Evolutionary conservation across 2,329 filamentous ascomycete species (phyloP), one percentile per base, ranked within the genome.

Genomic region (Ophiosphaerella herpotricha): DNA sequence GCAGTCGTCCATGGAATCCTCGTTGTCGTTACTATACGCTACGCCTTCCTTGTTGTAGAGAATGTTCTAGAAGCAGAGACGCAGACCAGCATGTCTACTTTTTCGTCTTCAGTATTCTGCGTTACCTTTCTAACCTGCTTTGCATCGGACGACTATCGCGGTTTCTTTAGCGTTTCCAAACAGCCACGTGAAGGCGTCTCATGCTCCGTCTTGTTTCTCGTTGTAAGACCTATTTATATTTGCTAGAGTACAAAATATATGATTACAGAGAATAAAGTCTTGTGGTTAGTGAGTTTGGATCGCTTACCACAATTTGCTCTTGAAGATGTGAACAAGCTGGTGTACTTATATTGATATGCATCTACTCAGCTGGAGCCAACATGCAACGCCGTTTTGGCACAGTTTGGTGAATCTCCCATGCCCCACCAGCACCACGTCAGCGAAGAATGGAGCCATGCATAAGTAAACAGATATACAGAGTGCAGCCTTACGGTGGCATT

Each of bases 41-140:
- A 76, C 76, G 21, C 70, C 72, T 2, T 74, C 75, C 38, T 75
- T 74, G 60, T 78, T 74, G 58, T 75, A 78, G 64, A 78, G 66
- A 62, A 78, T 78, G 55, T 68, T 72, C 24, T 76, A 76, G 44
- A 78, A 46, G 77, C 75, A 59, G 78, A 78, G 9, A 75, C 78
- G 65, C 77, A 78, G 43, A 75, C 71, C 41, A 76, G 57, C 50
- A 78, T 66, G 43, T 71, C 64, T 7, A 75, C 76, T 46, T 76
- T 73, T 16, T 76, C 76, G 47, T 75, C 74, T 57, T 78, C 62
- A 58, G 78, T 78, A 53, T 79, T 76, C 42, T 74, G 70, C 44
- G 78, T 71, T 42, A 75, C 36, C 42, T 72, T 76, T 24, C 74
- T 70, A 50, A 21, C 18, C 18, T 21, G 18, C 18, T 21, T 21